Evolutionary conservation across 768 basidiomycete genomes (phyloP), one percentile per base, ranked within the genome.

Genomic region (Tremella fuciformis): DNA sequence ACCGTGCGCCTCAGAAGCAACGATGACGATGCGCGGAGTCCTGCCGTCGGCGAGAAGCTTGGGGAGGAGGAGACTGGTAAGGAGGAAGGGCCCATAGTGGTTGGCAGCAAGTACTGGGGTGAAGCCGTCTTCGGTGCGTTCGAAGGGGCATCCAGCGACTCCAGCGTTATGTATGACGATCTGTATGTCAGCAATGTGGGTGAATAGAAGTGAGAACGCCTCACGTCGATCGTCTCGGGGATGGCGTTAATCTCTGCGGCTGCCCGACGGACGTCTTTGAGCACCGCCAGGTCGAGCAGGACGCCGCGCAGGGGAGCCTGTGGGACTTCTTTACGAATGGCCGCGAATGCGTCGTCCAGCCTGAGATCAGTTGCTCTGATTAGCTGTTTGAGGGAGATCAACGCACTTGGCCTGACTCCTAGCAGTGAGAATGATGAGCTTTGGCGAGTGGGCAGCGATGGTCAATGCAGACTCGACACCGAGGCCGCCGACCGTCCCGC

Each of bases 61-160:
- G 13, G 60, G 60, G 3, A 61, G 38, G 40, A 61, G 21, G 15
- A 61, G 50, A 13, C 60, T 61, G 50, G 60, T 61, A 16, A 61
- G 40, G n/a, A 61, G 60, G 55, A 61, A 61, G 13, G 60, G 60
- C 3, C 60, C 60, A 13, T 49, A 19, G 44, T 61, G 60, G 26
- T 61, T 61, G 13, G 54, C 53, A 8, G 55, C 55, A n/a, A 57
- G 22, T 15, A 24, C 19, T 1, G 34, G 18, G 18, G 34, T 29
- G 2, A 51, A 19, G 13, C 60, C 60, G 13, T 61, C 60, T 18
- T 46, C 50, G 11, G 55, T 56, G 7, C 49, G 49, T n/a, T 9
- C 29, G 18, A 42, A 1, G 8, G 60, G 60, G 44, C n/a, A 26
- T 2, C 11, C 24, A 26, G 60, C 55, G 16, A 61, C 49, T 3